Evolutionary conservation across 257 asterid species (phyloP).

Genomic region (Solanum chiquidenum): DNA sequence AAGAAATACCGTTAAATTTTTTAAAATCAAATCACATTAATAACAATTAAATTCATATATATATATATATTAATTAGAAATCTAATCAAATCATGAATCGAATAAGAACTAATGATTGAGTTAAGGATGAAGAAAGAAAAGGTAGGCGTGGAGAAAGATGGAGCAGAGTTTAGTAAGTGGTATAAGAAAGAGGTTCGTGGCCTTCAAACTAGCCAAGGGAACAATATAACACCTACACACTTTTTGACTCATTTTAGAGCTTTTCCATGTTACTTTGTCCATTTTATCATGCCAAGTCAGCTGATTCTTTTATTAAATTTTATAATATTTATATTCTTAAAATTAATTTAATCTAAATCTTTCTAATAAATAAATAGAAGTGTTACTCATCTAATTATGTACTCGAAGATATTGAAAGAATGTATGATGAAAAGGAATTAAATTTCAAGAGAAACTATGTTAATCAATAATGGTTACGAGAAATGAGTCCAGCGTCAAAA

Average conservation of each 20-base stretch:
- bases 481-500: neutral
- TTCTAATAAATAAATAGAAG: neutral
- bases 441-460: neutral
- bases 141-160: neutral
- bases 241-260: neutral
- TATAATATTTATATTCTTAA: no score
- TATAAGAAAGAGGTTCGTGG: slow-evolving; percentile 1
- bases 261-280: neutral
- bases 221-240: neutral
- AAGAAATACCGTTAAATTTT: no score
- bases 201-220: neutral
- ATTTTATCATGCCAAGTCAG: neutral
- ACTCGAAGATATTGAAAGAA: neutral
- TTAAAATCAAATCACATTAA: no score
- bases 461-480: neutral
- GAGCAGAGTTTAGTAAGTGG: neutral
- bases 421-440: neutral
- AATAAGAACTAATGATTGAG: neutral
- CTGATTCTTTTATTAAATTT: neutral
- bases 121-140: neutral
- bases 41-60: no score
- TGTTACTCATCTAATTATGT: no score
- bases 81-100: no score
- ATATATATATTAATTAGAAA: no score
- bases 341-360: neutral